phyloP scores from a whole-genome alignment of 2,329 filamentous ascomycete genomes.

The Calonectria honghensis region DNA sequence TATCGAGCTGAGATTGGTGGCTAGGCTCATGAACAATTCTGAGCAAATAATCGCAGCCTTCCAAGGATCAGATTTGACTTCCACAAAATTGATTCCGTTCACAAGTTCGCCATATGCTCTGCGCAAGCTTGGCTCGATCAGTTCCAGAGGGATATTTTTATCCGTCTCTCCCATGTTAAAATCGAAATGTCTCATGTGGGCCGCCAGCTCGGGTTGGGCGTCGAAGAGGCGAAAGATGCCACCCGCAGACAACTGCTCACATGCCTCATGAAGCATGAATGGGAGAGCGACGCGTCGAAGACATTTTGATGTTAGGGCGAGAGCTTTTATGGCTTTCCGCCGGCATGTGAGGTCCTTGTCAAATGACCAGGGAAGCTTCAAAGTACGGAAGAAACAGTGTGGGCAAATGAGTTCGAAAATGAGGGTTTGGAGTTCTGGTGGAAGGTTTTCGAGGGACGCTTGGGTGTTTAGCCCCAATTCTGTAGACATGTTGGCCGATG shows the following conservation, averaged over 20 bases:
- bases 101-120: neutral
- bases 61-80: neutral
- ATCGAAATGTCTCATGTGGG: neutral
- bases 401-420: neutral
- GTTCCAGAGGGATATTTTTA: neutral
- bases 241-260: neutral
- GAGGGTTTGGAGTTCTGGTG: neutral
- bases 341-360: neutral
- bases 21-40: constrained; percentile 5
- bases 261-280: neutral
- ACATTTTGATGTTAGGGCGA: constrained; percentile 2
- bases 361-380: neutral
- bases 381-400: neutral
- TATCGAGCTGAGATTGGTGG: neutral
- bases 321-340: neutral
- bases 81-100: neutral
- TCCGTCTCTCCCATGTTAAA: neutral
- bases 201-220: neutral
- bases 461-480: neutral
- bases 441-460: neutral
- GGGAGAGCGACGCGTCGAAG: neutral
- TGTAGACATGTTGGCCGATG: neutral
- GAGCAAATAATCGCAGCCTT: neutral
- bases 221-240: neutral
- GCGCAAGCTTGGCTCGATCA: neutral